Conservation (phyloP, 345 rosid species). For the Lumnitzera racemosa region DNA sequence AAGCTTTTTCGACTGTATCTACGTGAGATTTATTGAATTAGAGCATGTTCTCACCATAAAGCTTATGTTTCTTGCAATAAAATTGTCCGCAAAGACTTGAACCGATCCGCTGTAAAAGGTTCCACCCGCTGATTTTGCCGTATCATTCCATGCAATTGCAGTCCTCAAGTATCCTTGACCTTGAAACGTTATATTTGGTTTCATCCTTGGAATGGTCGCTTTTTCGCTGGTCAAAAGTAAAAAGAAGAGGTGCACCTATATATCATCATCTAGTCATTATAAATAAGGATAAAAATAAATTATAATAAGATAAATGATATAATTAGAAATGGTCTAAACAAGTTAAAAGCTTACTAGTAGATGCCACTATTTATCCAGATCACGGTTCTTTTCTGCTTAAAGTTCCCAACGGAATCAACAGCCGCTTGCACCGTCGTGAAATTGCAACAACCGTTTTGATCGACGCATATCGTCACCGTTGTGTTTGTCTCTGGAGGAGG, state of each 20-base stretch:
- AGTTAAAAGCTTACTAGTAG: slow-evolving; percentile 51
- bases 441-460: slow-evolving; percentile 74
- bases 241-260: neutral
- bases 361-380: slow-evolving; percentile 83
- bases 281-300: neutral
- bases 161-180: slow-evolving; percentile 82
- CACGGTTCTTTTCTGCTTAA: slow-evolving; percentile 50
- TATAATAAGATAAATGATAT: neutral
- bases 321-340: neutral
- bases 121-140: slow-evolving; percentile 66
- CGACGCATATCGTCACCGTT: slow-evolving; percentile 61
- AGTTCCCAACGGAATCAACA: slow-evolving; percentile 48
- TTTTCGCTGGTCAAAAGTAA: slow-evolving; percentile 46
- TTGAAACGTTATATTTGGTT: slow-evolving; percentile 77
- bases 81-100: slow-evolving; percentile 70
- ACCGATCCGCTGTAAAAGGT: slow-evolving; percentile 76
- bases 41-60: slow-evolving; percentile 57
- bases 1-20: too few relatives aligned
- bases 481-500: slow-evolving; percentile 71
- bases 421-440: slow-evolving; percentile 84
- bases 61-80: slow-evolving; percentile 76
- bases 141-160: slow-evolving; percentile 83
- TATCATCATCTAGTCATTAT: neutral
- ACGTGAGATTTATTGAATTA: too few relatives aligned
- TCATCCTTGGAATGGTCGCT: slow-evolving; percentile 48